Base-by-base conservation (phyloP, 345 rosid species). In the Noccaea caerulescens region DNA sequence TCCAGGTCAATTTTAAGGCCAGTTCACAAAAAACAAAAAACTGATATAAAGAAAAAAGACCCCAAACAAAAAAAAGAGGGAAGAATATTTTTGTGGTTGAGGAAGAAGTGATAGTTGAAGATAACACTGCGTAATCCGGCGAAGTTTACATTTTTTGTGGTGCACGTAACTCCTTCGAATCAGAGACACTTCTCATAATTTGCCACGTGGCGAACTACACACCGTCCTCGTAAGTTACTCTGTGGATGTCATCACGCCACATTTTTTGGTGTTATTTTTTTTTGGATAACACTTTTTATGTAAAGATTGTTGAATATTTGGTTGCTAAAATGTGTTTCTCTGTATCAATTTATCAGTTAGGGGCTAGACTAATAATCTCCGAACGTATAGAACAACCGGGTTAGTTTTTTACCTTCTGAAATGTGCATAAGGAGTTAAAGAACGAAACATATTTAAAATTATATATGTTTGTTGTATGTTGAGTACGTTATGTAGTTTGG, bases 71-170 rank as follows among this genome's bases (percentile, higher is more conserved):
- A 7, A 46, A 0, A 0, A 61, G 43, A 41, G 3, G 8, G 16
- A 8, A 51, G 5, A 61, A 52, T 8, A 14, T 4, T 9, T 52
- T 5, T 62, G 77, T 73, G 77, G 77, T 58, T n/a, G 66, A 4
- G 66, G 51, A 43, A 66, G 65, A 72, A 64, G 43, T 33, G 37
- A 65, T n/a, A 9, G 27, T 47, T 47, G 73, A 37, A 58, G 74
- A 71, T 59, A 66, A 51, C 52, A 37, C 18, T 38, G 2, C 49
- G 59, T 10, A 32, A 72, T 58, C 77, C 25, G 2, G 36, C 39
- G 52, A 57, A 30, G 49, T 57, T 12, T 12, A 16, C 37, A 18
- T 44, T 65, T 27, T 66, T 18, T 66, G 72, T 73, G 77, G 77
- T 52, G 66, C 77, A 32, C 54, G n/a, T 18, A 52, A 6, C 72